Percentiles rank a stretch among this genome's conserved stretches.
These are phyloP conservation scores for Kodamaea derodonti DNA, from an alignment of 1,139 yeast genomes.

Conservation along the genomic window DNA sequence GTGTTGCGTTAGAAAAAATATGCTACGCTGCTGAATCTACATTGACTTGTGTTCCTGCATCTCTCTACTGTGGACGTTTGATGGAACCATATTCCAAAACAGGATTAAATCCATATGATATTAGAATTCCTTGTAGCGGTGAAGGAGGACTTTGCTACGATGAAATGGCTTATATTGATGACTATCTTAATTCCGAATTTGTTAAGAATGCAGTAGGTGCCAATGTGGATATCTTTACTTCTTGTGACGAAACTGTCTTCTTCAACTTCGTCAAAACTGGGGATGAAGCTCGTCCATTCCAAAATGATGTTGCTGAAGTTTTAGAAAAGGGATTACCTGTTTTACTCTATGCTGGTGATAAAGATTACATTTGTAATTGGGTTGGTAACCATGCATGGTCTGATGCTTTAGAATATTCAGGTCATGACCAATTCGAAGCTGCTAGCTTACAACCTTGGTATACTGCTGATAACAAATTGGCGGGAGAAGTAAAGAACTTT, in stretches of 20 bases:
- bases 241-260: slow-evolving; percentile 57
- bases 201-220: slow-evolving; percentile 64
- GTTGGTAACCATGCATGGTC: slow-evolving; percentile 37
- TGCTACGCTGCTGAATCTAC: slow-evolving; percentile 50
- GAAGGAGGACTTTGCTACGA: slow-evolving; percentile 54
- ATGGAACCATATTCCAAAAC: slow-evolving; percentile 53
- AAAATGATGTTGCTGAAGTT: slow-evolving; percentile 53
- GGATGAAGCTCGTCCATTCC: slow-evolving; percentile 66
- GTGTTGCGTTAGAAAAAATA: slow-evolving; percentile 47
- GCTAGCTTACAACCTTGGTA: slow-evolving; percentile 40
- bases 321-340: slow-evolving; percentile 47
- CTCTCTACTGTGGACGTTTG: slow-evolving; percentile 37
- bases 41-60: slow-evolving; percentile 54
- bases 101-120: slow-evolving; percentile 67
- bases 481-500: slow-evolving; percentile 56
- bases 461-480: slow-evolving; percentile 39
- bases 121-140: slow-evolving; percentile 55
- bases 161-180: slow-evolving; percentile 50
- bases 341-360: slow-evolving; percentile 38
- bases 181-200: slow-evolving; percentile 54
- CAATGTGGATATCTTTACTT: slow-evolving; percentile 49
- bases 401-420: slow-evolving; percentile 25
- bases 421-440: slow-evolving; percentile 23
- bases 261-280: slow-evolving; percentile 54
- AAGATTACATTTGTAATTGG: slow-evolving; percentile 41